Conservation (phyloP, 1,284 basidiomycete genomes). For the Pyrrhoderma noxium region DNA sequence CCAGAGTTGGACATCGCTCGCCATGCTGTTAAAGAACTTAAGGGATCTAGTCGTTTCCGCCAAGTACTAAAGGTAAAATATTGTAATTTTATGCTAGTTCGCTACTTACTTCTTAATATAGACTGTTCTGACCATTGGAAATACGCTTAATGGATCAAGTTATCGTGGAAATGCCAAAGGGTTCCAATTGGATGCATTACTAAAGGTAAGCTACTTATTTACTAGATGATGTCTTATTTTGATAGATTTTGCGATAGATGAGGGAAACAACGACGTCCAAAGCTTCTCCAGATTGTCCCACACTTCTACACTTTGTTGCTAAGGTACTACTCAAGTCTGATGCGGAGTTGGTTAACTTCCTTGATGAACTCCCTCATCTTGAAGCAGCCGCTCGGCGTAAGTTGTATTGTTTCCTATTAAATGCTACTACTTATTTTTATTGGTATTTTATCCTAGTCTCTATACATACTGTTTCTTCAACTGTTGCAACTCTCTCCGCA, state of each 20-base stretch:
- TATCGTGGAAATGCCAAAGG: slow-evolving; percentile 81
- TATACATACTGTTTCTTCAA: slow-evolving; percentile 51
- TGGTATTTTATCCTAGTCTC: slow-evolving; percentile 48
- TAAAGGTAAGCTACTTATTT: slow-evolving; percentile 50
- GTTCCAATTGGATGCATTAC: slow-evolving; percentile 74
- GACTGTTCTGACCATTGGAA: slow-evolving; percentile 74
- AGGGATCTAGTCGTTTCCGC: slow-evolving; percentile 61
- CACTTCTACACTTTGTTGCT: slow-evolving; percentile 81
- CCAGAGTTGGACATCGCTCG: slow-evolving; percentile 77
- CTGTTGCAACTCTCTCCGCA: slow-evolving; percentile 48
- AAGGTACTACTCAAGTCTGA: slow-evolving; percentile 66
- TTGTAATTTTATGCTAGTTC: background rate
- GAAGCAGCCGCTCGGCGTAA: slow-evolving; percentile 77
- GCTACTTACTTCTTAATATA: slow-evolving; percentile 23
- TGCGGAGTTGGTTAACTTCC: slow-evolving; percentile 60
- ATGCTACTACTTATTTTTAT: slow-evolving; percentile 8
- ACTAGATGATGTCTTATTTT: slow-evolving; percentile 1
- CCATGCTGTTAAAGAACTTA: slow-evolving; percentile 69
- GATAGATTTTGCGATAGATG: slow-evolving; percentile 40
- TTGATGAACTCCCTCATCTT: slow-evolving; percentile 75
- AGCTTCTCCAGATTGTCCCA: slow-evolving; percentile 65
- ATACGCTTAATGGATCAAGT: slow-evolving; percentile 73
- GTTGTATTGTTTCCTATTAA: slow-evolving; percentile 20
- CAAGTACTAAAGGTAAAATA: slow-evolving; percentile 55
- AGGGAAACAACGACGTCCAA: slow-evolving; percentile 78